Evolutionary conservation across 306 rosid species (phyloP), one percentile per base, ranked within the genome.

Genomic region (Fragaria iinumae): DNA sequence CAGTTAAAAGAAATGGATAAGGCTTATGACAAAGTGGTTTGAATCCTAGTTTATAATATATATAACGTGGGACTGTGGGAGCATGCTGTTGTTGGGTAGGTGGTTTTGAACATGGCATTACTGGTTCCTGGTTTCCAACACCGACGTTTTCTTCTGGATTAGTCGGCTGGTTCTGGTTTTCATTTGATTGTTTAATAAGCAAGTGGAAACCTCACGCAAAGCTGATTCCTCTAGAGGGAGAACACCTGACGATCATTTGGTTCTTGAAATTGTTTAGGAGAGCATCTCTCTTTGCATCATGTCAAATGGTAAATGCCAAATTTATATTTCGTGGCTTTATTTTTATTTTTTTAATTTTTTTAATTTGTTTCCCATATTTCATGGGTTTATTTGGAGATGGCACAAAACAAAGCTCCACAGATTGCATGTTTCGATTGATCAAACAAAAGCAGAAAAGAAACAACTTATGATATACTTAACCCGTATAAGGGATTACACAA

Each of bases 31-130:
- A 5, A 38, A 5, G 70, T 65, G 16, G 67, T 21, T 21, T 53
- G 6, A 7, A 17, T 6, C n/a, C 10, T 69, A 6, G 18, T 23
- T 45, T 45, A 62, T 27, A 62, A 0, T 45, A 18, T 71, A 49
- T 43, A 71, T 55, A 71, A 55, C 38, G 75, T 1, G n/a, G n/a
- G 47, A 32, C 34, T 32, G 4, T 32, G 34, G 14, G 67, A 13
- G 16, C 44, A 2, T 14, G 5, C 53, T 49, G 55, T 44, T 2
- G 52, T 56, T 4, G 47, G 10, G 36, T 52, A 18, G 64, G 38
- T 72, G 73, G 57, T 69, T 45, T 45, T 47, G 57, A 47, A 47
- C 73, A 69, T 69, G 73, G 73, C 38, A 2, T 11, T 68, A 68
- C 72, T 43, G 72, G 72, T 68, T 43, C 36, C 29, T 72, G 49